phyloP scores from a whole-genome alignment of 192 early-diverging fungal species.

The Spinellus fusiger region DNA sequence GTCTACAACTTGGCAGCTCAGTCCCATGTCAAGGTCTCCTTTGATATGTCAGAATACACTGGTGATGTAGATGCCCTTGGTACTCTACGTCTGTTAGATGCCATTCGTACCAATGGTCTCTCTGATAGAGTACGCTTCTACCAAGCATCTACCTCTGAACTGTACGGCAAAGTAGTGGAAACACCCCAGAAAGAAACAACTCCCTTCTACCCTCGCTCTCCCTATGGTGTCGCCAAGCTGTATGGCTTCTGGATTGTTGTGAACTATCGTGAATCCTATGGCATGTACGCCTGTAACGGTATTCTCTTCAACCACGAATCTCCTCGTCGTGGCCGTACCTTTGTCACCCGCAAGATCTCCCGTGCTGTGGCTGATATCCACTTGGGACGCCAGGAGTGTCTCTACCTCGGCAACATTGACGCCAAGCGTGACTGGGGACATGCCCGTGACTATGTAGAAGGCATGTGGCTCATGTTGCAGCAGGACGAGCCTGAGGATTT shows the following conservation, averaged over 20 bases:
- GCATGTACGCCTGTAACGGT: conserved; percentile 76
- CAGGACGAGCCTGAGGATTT: conserved; percentile 68
- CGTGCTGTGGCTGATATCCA: conserved; percentile 70
- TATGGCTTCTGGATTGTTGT: conserved; percentile 79
- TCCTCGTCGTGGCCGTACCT: conserved; percentile 67
- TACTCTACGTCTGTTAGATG: conserved; percentile 72
- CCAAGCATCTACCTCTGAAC: conserved; percentile 68
- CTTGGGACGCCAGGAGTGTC: conserved; percentile 57
- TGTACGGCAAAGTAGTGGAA: conserved; percentile 73
- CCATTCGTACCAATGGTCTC: conserved; percentile 70
- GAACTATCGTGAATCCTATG: conserved; percentile 76
- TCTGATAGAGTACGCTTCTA: conserved; percentile 55
- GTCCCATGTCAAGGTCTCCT: conserved; percentile 66
- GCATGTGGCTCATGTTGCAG: conserved; percentile 81
- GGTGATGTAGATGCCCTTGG: conserved; percentile 75
- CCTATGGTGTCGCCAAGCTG: conserved; percentile 78
- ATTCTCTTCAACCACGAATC: conserved; percentile 77
- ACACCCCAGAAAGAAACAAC: conserved; percentile 77
- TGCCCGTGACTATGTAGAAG: conserved; percentile 70
- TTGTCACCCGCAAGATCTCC: conserved; percentile 76
- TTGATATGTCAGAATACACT: conserved; percentile 73
- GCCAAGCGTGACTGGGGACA: conserved; percentile 82
- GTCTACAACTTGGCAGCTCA: conserved; percentile 77
- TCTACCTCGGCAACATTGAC: conserved; percentile 73
- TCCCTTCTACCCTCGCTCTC: conserved; percentile 76